Conservation (phyloP, 805 yeast species). For the Martiniozyma abietophila region DNA sequence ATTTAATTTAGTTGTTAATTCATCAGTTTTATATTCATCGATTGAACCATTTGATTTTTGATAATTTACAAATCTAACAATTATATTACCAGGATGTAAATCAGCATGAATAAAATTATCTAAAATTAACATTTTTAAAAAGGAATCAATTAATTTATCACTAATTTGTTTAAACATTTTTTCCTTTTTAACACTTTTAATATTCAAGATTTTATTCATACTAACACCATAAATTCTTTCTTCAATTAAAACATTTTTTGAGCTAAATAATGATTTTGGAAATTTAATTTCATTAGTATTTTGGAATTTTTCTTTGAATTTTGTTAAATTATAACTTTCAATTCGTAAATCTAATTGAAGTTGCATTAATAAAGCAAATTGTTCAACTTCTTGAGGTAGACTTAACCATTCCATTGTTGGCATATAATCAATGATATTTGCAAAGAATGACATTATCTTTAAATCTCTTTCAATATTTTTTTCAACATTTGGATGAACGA, state of each 20-base stretch:
- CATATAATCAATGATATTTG: conserved; percentile 52
- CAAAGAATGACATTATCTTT: conserved; percentile 75
- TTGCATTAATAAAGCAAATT: conserved; percentile 78
- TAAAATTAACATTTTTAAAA: conserved; percentile 82
- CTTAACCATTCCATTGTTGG: conserved; percentile 99
- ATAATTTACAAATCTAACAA: conserved; percentile 37
- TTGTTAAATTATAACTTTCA: conserved; percentile 72
- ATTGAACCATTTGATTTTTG: conserved; percentile 29
- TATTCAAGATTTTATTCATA: conserved; percentile 57
- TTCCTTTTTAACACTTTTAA: conserved; percentile 34
- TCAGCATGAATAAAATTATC: conserved; percentile 96
- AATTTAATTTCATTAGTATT: conserved; percentile 55
- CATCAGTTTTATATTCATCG: conserved; percentile 38
- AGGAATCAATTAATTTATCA: conserved; percentile 82
- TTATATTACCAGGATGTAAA: conserved; percentile 92
- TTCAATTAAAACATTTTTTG: conserved; percentile 71
- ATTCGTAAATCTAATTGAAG: conserved; percentile 83
- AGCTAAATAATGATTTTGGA: conserved; percentile 68
- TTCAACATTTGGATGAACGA: conserved; percentile 82
- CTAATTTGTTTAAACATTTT: conserved; percentile 58
- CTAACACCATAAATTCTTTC: conserved; percentile 80
- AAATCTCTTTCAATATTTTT: conserved; percentile 69
- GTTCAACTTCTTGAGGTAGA: conserved; percentile 87
- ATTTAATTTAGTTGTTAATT: conserved; percentile 34
- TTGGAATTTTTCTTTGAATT: conserved; percentile 62